Percentiles rank a stretch among this genome's conserved stretches.
Conservation (phyloP, 1,139 yeast genomes). For the Hansenula sp. region DNA sequence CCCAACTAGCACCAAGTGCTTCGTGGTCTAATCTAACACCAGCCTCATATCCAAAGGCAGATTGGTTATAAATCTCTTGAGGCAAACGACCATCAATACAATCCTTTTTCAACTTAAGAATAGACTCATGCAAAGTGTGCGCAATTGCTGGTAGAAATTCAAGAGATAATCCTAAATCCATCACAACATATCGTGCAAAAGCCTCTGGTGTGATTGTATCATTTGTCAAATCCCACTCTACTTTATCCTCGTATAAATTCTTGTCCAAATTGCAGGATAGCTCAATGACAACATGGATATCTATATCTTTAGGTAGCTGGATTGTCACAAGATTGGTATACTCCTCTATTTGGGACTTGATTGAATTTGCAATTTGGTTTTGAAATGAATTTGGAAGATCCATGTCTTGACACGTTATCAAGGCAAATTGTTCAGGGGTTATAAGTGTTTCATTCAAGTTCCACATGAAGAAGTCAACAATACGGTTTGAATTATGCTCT, state of each 20-base stretch:
- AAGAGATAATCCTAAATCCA: conserved; percentile 76
- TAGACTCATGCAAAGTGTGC: conserved; percentile 78
- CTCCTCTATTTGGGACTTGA: conserved; percentile 77
- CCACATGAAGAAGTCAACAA: conserved; percentile 89
- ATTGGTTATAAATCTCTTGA: conserved; percentile 53
- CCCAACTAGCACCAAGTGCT: conserved; percentile 73
- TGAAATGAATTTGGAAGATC: conserved; percentile 69
- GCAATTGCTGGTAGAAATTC: conserved; percentile 92
- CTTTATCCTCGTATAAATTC: conserved; percentile 82
- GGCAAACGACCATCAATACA: conserved; percentile 74
- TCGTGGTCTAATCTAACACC: conserved; percentile 63
- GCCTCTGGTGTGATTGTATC: conserved; percentile 71
- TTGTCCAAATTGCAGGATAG: conserved; percentile 81
- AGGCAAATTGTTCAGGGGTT: conserved; percentile 83
- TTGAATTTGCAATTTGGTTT: conserved; percentile 62
- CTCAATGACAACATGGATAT: conserved; percentile 72
- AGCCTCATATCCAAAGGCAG: conserved; percentile 55
- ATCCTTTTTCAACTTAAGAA: conserved; percentile 75
- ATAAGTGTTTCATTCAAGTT: conserved; percentile 72
- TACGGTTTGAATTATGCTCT: conserved; percentile 64
- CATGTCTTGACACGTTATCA: conserved; percentile 73
- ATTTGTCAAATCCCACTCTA: conserved; percentile 85
- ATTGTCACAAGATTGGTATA: conserved; percentile 61
- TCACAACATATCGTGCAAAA: conserved; percentile 78
- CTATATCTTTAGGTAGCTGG: conserved; percentile 59